phyloP scores from a whole-genome alignment of 495 filamentous ascomycete species.

The Recurvomyces mirabilis region DNA sequence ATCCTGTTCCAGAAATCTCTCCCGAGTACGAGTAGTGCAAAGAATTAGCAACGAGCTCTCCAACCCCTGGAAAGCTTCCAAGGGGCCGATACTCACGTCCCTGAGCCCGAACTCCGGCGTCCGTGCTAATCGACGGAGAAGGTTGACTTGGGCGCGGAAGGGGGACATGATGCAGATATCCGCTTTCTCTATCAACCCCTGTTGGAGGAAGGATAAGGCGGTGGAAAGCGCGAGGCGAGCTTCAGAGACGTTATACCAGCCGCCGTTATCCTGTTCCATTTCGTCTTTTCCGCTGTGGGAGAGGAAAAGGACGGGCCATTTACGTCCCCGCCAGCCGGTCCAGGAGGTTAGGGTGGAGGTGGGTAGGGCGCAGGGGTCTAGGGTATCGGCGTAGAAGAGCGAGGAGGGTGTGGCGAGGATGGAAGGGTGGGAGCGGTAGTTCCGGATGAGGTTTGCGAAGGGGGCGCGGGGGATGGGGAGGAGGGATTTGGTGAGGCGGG shows the following conservation, averaged over 20 bases:
- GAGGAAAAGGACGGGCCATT: slow-evolving; percentile 42
- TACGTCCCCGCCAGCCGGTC: slow-evolving; percentile 38
- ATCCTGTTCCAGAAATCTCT: slow-evolving; percentile 39
- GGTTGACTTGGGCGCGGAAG: slow-evolving; percentile 42
- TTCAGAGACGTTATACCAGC: slow-evolving; percentile 44
- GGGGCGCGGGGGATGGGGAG: slow-evolving; percentile 37
- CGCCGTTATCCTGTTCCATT: slow-evolving; percentile 39
- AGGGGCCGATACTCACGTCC: slow-evolving; percentile 43
- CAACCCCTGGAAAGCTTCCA: slow-evolving; percentile 47
- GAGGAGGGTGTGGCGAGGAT: slow-evolving; percentile 43
- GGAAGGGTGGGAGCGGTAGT: slow-evolving; percentile 48
- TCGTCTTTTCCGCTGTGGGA: slow-evolving; percentile 38
- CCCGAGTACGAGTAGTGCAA: slow-evolving; percentile 41
- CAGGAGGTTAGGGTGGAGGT: slow-evolving; percentile 32
- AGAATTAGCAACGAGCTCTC: slow-evolving; percentile 45
- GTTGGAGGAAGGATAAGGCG: slow-evolving; percentile 31
- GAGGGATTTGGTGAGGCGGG: slow-evolving; percentile 19
- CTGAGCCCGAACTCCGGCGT: slow-evolving; percentile 22
- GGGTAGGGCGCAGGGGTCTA: slow-evolving; percentile 37
- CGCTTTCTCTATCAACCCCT: slow-evolving; percentile 27
- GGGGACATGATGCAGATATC: slow-evolving; percentile 47
- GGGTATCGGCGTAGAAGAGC: slow-evolving; percentile 45
- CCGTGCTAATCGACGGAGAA: slow-evolving; percentile 34
- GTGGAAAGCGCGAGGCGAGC: slow-evolving; percentile 36
- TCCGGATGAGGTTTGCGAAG: slow-evolving; percentile 46